Evolutionary conservation across 805 yeast genomes (phyloP), one percentile per base, ranked within the genome.

Genomic region (Kodamaea restingae): DNA sequence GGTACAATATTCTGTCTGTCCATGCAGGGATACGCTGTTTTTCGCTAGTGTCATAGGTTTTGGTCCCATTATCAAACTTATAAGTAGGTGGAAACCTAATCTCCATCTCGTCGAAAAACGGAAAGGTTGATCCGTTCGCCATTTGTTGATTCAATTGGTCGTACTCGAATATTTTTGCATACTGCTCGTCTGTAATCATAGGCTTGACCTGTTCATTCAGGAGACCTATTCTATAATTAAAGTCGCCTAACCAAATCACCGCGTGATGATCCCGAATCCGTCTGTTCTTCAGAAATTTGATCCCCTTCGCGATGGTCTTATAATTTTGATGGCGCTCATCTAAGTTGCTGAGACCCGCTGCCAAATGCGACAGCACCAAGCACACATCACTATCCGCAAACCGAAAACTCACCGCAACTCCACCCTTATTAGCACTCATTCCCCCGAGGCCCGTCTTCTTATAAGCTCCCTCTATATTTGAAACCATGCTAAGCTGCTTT

Each of bases 381-480:
- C 96, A 87, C 37, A 93, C 61, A 20, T 76, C 77, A 8, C 91
- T 78, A 22, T 78, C 78, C 10, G 82, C 78, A 43, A 81, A 73
- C 17, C 72, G 65, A 52, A 87, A 71, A 45, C 90, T 75, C 2
- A 84, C 76, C 0, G 84, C 81, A 32, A 85, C 77, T 2, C 86
- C 95, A 3, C 96, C 96, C 57, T 87, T 81, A 50, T 80, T 81
- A 8, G 80, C 79, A 41, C 95, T 81, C 62, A 88, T 80, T 4
- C 98, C 98, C 22, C 96, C 95, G 36, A 91, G 72, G 0, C 98
- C 98, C 0, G 98, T 90, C 52, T 91, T 91, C 50, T 87, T 90
- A 27, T 80, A 75, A 25, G 83, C 75, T 1, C 90, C 80, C 50
- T 80, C 84, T 18, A 88, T 70, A 35, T 78, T 74, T 30, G 76